A percentile compares a stretch with the other conserved stretches of the same genome.
phyloP scores from a whole-genome alignment of 1,139 yeast genomes.

The Suhomyces taliae region DNA sequence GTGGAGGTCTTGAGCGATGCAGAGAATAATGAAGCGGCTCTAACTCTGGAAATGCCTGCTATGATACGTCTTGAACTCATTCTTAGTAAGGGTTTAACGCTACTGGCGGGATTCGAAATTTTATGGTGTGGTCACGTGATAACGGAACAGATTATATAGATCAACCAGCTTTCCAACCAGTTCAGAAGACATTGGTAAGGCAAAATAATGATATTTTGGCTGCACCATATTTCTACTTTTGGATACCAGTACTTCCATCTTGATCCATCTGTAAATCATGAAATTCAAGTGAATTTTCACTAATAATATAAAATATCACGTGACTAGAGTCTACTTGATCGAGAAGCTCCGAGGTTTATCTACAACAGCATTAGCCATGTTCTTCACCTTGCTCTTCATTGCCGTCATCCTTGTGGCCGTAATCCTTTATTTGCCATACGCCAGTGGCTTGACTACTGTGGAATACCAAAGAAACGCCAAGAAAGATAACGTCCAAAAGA shows the following conservation, averaged over 20 bases:
- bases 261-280: too few species aligned
- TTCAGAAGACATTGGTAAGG: too few species aligned
- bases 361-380: slow-evolving; percentile 21
- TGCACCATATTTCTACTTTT: too few species aligned
- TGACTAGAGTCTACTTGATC: background rate
- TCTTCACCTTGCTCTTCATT: slow-evolving; percentile 24
- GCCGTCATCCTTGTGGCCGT: slow-evolving; percentile 32
- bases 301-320: background rate
- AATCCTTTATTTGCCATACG: slow-evolving; percentile 37
- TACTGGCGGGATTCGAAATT: background rate
- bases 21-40: background rate
- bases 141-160: background rate
- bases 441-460: slow-evolving; percentile 38
- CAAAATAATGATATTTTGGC: too few species aligned
- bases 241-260: too few species aligned
- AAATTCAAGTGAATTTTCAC: background rate
- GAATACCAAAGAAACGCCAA: slow-evolving; percentile 21
- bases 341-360: too few species aligned
- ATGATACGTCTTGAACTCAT: slow-evolving; percentile 1
- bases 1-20: background rate
- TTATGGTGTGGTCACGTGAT: background rate
- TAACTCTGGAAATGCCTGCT: background rate
- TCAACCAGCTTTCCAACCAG: background rate
- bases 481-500: slow-evolving; percentile 8
- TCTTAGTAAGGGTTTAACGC: background rate